A percentile compares a stretch with the other conserved stretches of the same genome.
Evolutionary conservation across 2,329 filamentous ascomycete genomes (phyloP).

Genomic region (Colletotrichum orbiculare): DNA sequence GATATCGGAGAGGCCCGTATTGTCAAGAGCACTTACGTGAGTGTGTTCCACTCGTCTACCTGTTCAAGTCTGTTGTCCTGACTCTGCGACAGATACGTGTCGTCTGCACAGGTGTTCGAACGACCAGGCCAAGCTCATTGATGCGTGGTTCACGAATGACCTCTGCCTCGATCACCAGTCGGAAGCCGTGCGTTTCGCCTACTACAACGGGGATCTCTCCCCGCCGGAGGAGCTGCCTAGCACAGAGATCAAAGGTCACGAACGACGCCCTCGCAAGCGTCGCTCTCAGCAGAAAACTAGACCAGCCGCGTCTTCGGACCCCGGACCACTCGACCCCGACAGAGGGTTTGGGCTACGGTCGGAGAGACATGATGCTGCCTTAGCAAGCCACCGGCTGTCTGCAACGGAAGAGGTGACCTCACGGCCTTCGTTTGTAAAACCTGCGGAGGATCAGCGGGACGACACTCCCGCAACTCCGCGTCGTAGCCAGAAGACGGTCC

Average conservation of each 20-base stretch:
- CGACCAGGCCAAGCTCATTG: slow-evolving; percentile 26
- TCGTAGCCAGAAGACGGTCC: slow-evolving; percentile 34
- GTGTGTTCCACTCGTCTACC: slow-evolving; percentile 15
- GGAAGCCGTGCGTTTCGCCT: slow-evolving; percentile 9
- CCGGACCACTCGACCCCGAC: not conserved
- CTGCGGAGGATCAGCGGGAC: not conserved
- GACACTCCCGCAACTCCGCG: slow-evolving; percentile 22
- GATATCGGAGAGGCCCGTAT: slow-evolving; percentile 30
- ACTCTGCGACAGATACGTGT: slow-evolving; percentile 32
- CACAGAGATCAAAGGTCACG: not conserved
- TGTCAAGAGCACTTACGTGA: slow-evolving; percentile 35
- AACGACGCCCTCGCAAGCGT: slow-evolving; percentile 24
- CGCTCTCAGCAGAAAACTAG: slow-evolving; percentile 18
- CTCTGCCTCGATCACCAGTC: slow-evolving; percentile 32
- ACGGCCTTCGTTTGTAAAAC: not conserved
- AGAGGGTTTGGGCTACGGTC: not conserved
- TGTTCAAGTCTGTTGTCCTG: slow-evolving; percentile 1
- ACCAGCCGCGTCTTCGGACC: not conserved
- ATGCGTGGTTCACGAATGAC: slow-evolving; percentile 32
- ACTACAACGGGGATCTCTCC: slow-evolving; percentile 9
- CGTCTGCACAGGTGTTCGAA: slow-evolving; percentile 28
- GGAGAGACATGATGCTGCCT: not conserved
- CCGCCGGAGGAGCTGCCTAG: not conserved
- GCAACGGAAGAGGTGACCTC: not conserved
- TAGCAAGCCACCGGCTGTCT: not conserved